These are phyloP conservation scores for Fusarium xylarioides DNA, from an alignment of 2,329 filamentous ascomycete genomes.

Conservation along the genomic window DNA sequence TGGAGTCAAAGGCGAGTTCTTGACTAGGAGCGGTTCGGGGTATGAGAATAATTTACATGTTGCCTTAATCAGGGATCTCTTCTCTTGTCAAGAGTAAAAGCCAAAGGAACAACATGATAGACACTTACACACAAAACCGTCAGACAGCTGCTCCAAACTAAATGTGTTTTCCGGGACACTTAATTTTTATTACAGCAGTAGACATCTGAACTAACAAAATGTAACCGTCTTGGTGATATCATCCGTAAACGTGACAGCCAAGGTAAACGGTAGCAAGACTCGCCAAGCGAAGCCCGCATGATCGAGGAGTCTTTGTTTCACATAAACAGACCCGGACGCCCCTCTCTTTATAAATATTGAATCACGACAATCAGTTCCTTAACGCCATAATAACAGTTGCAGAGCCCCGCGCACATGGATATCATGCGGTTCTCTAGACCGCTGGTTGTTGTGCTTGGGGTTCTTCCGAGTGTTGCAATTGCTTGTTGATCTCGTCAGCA, in stretches of 20 bases:
- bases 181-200: not conserved
- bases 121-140: not conserved
- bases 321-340: conserved; percentile 37
- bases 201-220: conserved; percentile 1
- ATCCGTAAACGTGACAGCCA: not conserved
- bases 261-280: conserved; percentile 6
- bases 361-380: conserved; percentile 22
- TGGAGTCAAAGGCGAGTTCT: conserved; percentile 38
- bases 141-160: not conserved
- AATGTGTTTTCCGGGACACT: not conserved
- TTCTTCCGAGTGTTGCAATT: conserved; percentile 58
- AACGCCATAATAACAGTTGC: conserved; percentile 36
- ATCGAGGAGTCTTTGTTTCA: conserved; percentile 10
- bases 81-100: conserved; percentile 4
- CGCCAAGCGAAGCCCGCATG: not conserved
- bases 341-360: conserved; percentile 29
- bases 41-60: conserved; percentile 8
- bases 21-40: conserved; percentile 33
- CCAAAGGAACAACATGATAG: not conserved
- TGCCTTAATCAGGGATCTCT: conserved; percentile 29
- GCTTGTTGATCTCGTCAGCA: conserved; percentile 64
- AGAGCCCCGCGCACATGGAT: conserved; percentile 15
- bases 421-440: conserved; percentile 31
- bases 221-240: not conserved
- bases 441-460: conserved; percentile 26